Conservation (phyloP, 768 basidiomycete species). For the Collybia mongolica region DNA sequence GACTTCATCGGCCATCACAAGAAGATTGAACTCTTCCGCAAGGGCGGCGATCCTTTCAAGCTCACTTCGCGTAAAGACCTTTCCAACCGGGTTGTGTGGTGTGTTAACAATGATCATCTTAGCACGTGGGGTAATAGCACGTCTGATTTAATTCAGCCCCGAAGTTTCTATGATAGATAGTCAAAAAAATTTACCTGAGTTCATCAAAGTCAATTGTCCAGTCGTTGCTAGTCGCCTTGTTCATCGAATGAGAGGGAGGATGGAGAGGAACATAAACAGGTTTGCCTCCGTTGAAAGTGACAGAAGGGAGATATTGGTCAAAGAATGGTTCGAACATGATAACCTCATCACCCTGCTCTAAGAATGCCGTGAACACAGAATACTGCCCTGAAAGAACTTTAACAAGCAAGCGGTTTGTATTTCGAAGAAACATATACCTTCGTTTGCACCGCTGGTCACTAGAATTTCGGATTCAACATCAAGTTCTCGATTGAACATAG, state of each 20-base stretch:
- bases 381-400: slow-evolving; percentile 69
- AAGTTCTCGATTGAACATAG: slow-evolving; percentile 66
- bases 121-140: slow-evolving; percentile 82
- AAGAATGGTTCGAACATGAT: slow-evolving; percentile 99
- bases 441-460: slow-evolving; percentile 95
- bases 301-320: slow-evolving; percentile 91
- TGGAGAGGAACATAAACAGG: slow-evolving; percentile 96
- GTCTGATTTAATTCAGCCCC: slow-evolving; percentile 35
- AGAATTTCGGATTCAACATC: slow-evolving; percentile 87
- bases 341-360: slow-evolving; percentile 93
- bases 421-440: slow-evolving; percentile 52
- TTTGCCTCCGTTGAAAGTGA: slow-evolving; percentile 90
- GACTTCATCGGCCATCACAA: slow-evolving; percentile 97
- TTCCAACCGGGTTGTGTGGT: slow-evolving; percentile 98
- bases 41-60: slow-evolving; percentile 82
- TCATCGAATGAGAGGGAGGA: slow-evolving; percentile 57
- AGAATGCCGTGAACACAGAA: slow-evolving; percentile 88
- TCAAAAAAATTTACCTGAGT: slow-evolving; percentile 52
- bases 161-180: background rate
- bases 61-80: slow-evolving; percentile 86
- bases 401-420: background rate
- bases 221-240: slow-evolving; percentile 61
- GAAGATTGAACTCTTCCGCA: slow-evolving; percentile 88
- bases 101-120: slow-evolving; percentile 97
- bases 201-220: slow-evolving; percentile 93